These are phyloP conservation scores for Dothiorella sarmentorum DNA, from an alignment of 2,329 filamentous ascomycete genomes.

Conservation along the genomic window DNA sequence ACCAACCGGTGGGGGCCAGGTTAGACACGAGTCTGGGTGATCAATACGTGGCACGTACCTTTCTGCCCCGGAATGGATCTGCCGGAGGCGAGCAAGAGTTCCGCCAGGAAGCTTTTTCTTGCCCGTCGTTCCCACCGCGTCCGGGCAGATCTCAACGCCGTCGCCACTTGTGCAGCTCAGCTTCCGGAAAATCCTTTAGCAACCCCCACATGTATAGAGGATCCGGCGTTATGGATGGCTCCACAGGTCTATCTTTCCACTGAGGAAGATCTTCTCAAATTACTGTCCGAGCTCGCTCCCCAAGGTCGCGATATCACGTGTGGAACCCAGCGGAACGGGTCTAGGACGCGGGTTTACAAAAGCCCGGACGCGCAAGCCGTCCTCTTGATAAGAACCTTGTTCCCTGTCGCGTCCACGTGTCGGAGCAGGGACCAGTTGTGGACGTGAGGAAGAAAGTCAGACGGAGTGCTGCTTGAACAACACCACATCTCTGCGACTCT, in stretches of 20 bases:
- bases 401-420: slow-evolving; percentile 5
- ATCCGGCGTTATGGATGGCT: not conserved
- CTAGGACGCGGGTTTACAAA: slow-evolving; percentile 1
- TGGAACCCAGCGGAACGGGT: not conserved
- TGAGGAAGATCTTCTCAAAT: not conserved
- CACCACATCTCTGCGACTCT: not conserved
- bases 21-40: not conserved
- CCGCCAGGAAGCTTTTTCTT: not conserved
- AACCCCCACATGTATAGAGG: not conserved
- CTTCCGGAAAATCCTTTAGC: not conserved
- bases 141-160: not conserved
- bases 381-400: slow-evolving; percentile 6
- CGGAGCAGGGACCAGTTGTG: not conserved
- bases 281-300: slow-evolving; percentile 10
- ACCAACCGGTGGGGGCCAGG: not conserved
- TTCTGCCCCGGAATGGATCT: not conserved
- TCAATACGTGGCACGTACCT: not conserved
- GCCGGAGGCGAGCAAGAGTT: not conserved
- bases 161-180: not conserved
- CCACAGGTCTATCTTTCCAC: not conserved
- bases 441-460: not conserved
- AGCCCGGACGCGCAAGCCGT: slow-evolving; percentile 9
- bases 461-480: not conserved
- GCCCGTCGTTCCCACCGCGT: not conserved
- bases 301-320: slow-evolving; percentile 11